A percentile compares a stretch with the other conserved stretches of the same genome.
Evolutionary conservation across 352 stramenopile genomes (phyloP).

Genomic region (Pythium phragmiticola): DNA sequence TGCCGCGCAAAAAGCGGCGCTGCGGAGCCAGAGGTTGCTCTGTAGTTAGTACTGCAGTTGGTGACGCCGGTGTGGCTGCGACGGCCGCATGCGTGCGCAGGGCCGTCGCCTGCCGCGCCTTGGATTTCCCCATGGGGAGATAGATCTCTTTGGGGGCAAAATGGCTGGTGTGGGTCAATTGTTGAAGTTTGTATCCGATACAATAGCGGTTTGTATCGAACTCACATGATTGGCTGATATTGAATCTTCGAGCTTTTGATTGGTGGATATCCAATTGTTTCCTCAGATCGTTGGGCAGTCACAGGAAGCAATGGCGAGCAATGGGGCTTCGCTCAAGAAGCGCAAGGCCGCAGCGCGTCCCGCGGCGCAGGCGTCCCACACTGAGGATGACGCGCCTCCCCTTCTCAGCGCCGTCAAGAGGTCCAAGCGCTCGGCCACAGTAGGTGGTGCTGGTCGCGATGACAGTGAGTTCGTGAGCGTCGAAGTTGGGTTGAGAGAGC

Average conservation of each 20-base stretch:
- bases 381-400: conserved; percentile 4
- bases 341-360: conserved; percentile 12
- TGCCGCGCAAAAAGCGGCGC: conserved; percentile 23
- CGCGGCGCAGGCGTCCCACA: neutral
- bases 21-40: neutral
- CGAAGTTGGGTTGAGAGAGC: conserved; percentile 68
- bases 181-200: conserved; percentile 25
- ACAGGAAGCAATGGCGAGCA: conserved; percentile 20
- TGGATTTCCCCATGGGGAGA: conserved; percentile 24
- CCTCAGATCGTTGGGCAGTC: neutral
- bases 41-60: neutral
- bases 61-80: conserved; percentile 1
- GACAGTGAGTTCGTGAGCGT: conserved; percentile 75
- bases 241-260: neutral
- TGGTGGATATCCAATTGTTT: conserved; percentile 18
- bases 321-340: conserved; percentile 24
- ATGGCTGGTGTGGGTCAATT: conserved; percentile 16
- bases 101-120: conserved; percentile 25
- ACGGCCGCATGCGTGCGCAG: conserved; percentile 25
- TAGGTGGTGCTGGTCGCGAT: neutral
- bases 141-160: neutral
- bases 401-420: conserved; percentile 15
- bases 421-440: conserved; percentile 15
- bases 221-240: conserved; percentile 10
- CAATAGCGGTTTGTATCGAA: conserved; percentile 10